Conservation (phyloP, 129 eudicot genomes). For the Centella asiatica region DNA sequence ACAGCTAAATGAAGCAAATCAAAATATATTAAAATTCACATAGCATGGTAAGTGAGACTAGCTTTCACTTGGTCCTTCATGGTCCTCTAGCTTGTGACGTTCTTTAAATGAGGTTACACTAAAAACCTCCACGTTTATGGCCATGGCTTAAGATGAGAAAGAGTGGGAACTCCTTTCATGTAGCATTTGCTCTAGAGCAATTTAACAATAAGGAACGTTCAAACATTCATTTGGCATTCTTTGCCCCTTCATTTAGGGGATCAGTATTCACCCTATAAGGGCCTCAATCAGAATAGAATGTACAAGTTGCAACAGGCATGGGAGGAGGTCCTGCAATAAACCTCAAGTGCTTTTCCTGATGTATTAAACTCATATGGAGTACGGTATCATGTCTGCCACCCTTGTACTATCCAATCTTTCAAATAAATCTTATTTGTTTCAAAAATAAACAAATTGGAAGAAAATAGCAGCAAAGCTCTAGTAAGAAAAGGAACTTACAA, state of each 20-base stretch:
- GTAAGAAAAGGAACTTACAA: slow-evolving; percentile 42
- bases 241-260: too few relatives aligned
- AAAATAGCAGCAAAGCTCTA: not conserved
- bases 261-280: too few relatives aligned
- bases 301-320: too few relatives aligned
- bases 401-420: not conserved
- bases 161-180: not conserved
- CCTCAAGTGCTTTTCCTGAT: not conserved
- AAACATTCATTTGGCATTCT: not conserved
- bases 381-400: not conserved
- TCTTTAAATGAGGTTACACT: too few relatives aligned
- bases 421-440: not conserved
- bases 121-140: not conserved
- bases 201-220: not conserved
- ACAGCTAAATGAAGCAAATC: not conserved
- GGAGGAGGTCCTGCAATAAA: not conserved
- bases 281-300: too few relatives aligned
- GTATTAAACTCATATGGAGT: not conserved
- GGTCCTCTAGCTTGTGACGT: not conserved
- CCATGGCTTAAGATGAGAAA: not conserved
- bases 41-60: not conserved
- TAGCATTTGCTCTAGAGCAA: not conserved
- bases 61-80: not conserved
- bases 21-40: slow-evolving; percentile 1
- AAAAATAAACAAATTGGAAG: slow-evolving; percentile 4